Evolutionary conservation across 495 filamentous ascomycete genomes (phyloP), one percentile per base, ranked within the genome.

Genomic region (Aspergillus cavernicola): DNA sequence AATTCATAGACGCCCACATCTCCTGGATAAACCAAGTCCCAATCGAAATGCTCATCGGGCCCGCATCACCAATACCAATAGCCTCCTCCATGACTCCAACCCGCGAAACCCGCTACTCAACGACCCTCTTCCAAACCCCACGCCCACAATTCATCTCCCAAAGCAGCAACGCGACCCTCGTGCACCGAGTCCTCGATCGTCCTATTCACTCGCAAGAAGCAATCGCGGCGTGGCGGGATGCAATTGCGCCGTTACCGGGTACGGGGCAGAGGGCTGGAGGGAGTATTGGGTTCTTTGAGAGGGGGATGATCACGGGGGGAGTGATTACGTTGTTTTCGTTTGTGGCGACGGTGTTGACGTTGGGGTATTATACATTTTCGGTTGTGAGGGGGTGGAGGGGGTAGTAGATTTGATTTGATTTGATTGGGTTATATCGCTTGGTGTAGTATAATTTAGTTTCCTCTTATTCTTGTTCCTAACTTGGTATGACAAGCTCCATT

Each of bases 11-110:
- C 39, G 61, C 73, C 20, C 62, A 71, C 7, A 61, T 71, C 20
- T 71, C 77, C 0, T 77, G 67, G 56, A 65, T 78, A 47, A 81
- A 82, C 66, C 76, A 80, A 36, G 68, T 80, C 7, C 78, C 79
- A 5, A 55, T 56, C 8, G 66, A 73, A 11, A 62, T 80, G 36
- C 70, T 81, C 19, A 52, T 78, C 51, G 75, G 73, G 1, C 71
- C 76, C 5, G 66, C 73, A 6, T 59, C 72, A 6, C 72, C 75
- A 20, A 66, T 62, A 22, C 49, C 50, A 28, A 9, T 9, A 28
- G 9, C 24, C 24, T 4, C 24, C 4, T 4, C 24, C 24, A 28
- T 28, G 9, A n/a, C 66, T 2, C 57, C 66, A 29, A 50, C 29
- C 35, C 35, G 57, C 12, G 24, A 49, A 22, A 55, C 45, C 19